Conservation (phyloP, 1,139 yeast species). For the Candida sojae region DNA sequence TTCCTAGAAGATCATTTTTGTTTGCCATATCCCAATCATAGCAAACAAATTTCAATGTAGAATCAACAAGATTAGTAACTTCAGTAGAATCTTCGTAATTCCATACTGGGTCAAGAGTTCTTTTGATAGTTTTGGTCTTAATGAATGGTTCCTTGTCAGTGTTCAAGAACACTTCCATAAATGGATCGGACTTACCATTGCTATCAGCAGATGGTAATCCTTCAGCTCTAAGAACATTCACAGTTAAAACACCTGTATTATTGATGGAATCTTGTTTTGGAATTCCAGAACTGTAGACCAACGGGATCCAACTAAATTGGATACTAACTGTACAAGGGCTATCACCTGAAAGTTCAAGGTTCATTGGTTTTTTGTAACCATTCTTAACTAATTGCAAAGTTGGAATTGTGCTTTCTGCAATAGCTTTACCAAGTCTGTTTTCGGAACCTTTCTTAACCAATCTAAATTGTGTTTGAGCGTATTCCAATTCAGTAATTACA, state of each 20-base stretch:
- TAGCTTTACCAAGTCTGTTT: slow-evolving; percentile 56
- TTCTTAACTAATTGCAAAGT: slow-evolving; percentile 67
- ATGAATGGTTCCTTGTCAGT: slow-evolving; percentile 56
- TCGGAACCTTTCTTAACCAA: slow-evolving; percentile 54
- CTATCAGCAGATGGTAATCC: slow-evolving; percentile 81
- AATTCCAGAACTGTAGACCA: slow-evolving; percentile 53
- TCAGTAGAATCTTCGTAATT: slow-evolving; percentile 61
- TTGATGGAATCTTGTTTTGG: slow-evolving; percentile 77
- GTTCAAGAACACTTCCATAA: slow-evolving; percentile 64
- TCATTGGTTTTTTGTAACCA: slow-evolving; percentile 61
- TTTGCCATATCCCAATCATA: slow-evolving; percentile 94
- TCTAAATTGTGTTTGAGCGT: slow-evolving; percentile 67
- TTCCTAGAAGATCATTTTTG: slow-evolving; percentile 79
- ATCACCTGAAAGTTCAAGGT: slow-evolving; percentile 49
- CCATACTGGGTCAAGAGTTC: slow-evolving; percentile 87
- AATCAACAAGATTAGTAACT: slow-evolving; percentile 61
- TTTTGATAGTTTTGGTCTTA: slow-evolving; percentile 81
- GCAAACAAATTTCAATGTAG: slow-evolving; percentile 58
- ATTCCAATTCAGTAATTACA: slow-evolving; percentile 71
- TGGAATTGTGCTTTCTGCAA: slow-evolving; percentile 68
- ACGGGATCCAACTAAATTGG: slow-evolving; percentile 79
- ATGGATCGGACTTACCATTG: slow-evolving; percentile 94
- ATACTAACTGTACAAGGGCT: slow-evolving; percentile 51
- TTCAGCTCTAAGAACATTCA: slow-evolving; percentile 66
- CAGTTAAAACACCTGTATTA: slow-evolving; percentile 72